Percentiles rank a stretch among this genome's conserved stretches.
Conservation (phyloP, 2,329 filamentous ascomycete genomes). For the Colletotrichum cuscutae region DNA sequence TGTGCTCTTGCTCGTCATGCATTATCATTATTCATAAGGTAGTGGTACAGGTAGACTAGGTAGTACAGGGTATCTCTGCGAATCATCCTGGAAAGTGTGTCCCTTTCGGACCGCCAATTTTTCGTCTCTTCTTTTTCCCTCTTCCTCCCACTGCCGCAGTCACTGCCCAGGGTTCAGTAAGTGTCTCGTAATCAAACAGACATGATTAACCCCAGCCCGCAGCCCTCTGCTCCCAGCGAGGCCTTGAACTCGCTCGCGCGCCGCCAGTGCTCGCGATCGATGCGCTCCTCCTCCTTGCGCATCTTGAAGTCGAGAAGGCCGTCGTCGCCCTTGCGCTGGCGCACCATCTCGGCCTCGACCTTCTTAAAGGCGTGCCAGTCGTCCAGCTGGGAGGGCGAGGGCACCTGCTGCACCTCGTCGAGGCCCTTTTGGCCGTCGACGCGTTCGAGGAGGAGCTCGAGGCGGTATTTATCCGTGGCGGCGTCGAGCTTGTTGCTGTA, state of each 20-base stretch:
- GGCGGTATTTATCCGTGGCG: constrained; percentile 51
- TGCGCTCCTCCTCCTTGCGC: constrained; percentile 34
- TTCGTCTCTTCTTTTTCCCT: not conserved
- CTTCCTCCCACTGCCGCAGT: no score
- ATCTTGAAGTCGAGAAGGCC: constrained; percentile 33
- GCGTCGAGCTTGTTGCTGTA: constrained; percentile 57
- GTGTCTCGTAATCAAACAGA: not conserved
- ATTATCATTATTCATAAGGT: constrained; percentile 27
- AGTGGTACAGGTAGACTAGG: constrained; percentile 14
- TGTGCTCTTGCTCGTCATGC: constrained; percentile 9
- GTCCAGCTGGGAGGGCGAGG: constrained; percentile 64
- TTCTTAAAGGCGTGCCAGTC: constrained; percentile 65
- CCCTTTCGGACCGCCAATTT: not conserved
- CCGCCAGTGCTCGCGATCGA: constrained; percentile 33
- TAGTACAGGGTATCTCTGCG: constrained; percentile 31
- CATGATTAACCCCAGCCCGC: constrained; percentile 16
- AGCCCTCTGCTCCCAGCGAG: constrained; percentile 20
- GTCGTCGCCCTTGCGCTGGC: constrained; percentile 32
- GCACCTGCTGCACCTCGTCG: constrained; percentile 55
- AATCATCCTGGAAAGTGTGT: not conserved
- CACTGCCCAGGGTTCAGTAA: no score
- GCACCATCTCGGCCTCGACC: constrained; percentile 33
- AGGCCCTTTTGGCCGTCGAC: constrained; percentile 53
- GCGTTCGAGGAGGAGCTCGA: constrained; percentile 59
- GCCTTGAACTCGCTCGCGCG: constrained; percentile 33